phyloP scores from a whole-genome alignment of 2,329 filamentous ascomycete genomes.

The Fusarium sp. region DNA sequence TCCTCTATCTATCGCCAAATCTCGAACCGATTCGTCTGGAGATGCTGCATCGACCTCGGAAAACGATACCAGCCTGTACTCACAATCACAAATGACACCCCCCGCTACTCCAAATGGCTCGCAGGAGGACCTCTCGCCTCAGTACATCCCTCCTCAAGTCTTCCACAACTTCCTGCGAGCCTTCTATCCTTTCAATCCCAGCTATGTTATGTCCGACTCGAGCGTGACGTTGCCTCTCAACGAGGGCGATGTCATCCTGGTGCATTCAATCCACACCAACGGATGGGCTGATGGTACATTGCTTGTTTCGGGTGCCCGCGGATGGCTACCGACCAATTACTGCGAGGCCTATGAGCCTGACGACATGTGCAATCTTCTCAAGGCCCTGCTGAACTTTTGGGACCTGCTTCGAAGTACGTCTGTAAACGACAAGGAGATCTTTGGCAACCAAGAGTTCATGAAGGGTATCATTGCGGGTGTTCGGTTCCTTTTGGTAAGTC shows the following conservation, averaged over 20 bases:
- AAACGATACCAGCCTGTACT: slow-evolving; percentile 60
- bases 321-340: slow-evolving; percentile 98
- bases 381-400: slow-evolving; percentile 92
- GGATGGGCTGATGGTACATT: slow-evolving; percentile 98
- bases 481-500: slow-evolving; percentile 85
- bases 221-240: slow-evolving; percentile 91
- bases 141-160: slow-evolving; percentile 69
- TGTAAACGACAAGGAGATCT: slow-evolving; percentile 82
- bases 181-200: slow-evolving; percentile 92
- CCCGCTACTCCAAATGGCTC: slow-evolving; percentile 81
- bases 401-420: slow-evolving; percentile 86
- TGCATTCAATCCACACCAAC: slow-evolving; percentile 97
- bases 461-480: slow-evolving; percentile 95
- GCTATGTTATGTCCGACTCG: slow-evolving; percentile 81
- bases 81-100: slow-evolving; percentile 79
- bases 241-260: slow-evolving; percentile 91
- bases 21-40: slow-evolving; percentile 47
- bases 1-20: slow-evolving; percentile 69
- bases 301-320: slow-evolving; percentile 85
- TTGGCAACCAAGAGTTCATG: slow-evolving; percentile 94
- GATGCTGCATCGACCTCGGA: slow-evolving; percentile 52
- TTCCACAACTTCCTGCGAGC: slow-evolving; percentile 97
- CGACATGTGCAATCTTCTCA: slow-evolving; percentile 86
- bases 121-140: slow-evolving; percentile 68
- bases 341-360: slow-evolving; percentile 95